Evolutionary conservation across 139 green algal species (phyloP), one percentile per base, ranked within the genome.

Genomic region (Chlorella sp.): DNA sequence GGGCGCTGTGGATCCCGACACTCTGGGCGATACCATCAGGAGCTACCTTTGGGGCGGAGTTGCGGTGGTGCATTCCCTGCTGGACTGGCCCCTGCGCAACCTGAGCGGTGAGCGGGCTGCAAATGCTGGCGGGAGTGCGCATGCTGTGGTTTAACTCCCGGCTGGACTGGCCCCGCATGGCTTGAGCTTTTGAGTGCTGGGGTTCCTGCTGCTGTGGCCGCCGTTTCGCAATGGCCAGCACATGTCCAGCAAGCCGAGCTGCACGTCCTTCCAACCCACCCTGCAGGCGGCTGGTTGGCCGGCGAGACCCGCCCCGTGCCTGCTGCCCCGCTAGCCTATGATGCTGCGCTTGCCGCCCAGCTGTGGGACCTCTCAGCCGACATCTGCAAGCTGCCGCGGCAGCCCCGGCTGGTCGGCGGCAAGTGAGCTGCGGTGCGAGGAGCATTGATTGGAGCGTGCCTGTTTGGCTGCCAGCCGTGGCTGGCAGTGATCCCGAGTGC

Each of bases 321-420:
- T 9, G 87, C 89, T 28, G 87, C 87, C 24, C 91, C 85, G 3
- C 83, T 91, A 22, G 86, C 80, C 22, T 96, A 95, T 72, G 89
- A 95, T 72, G 70, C 79, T 44, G 75, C 88, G 74, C 44, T 95
- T 38, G 89, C 90, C 38, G 60, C 77, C 20, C 85, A 88, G 46
- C 87, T 96, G 77, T 96, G 93, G 93, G 87, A 94, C 24, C 83
- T 82, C 17, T 92, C 87, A 17, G 89, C 91, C 9, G 87, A 95
- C 30, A 64, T 83, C 8, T 87, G 86, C 20, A 76, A 83, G 51
- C 58, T 96, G 68, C 90, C 90, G 7, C 73, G 72, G 3, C 54
- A 87, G 64, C 70, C 70, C 51, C 22, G 51, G 51, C 51, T 60
- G 51, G 51, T 60, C 13, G 2, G 51, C 51, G 13, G 11, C 51